These are phyloP conservation scores for Mycena pura DNA, from an alignment of 768 basidiomycete species.

Conservation along the genomic window DNA sequence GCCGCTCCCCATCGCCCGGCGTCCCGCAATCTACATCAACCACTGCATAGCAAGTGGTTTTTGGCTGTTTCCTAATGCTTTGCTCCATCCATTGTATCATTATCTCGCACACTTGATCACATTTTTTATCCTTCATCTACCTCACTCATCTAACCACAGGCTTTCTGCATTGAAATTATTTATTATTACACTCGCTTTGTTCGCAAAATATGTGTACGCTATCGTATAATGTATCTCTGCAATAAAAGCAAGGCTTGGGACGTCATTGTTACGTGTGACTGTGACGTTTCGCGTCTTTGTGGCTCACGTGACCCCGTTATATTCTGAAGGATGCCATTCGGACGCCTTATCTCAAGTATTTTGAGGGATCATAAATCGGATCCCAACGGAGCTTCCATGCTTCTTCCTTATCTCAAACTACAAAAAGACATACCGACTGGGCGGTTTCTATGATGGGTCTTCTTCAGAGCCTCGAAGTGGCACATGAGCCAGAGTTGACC, in stretches of 20 bases:
- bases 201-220: too few species aligned
- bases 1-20: slow-evolving; percentile 30
- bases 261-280: too few species aligned
- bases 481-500: slow-evolving; percentile 59
- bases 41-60: slow-evolving; percentile 3
- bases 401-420: slow-evolving; percentile 22
- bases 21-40: slow-evolving; percentile 21
- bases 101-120: slow-evolving; percentile 22
- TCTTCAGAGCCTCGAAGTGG: slow-evolving; percentile 55
- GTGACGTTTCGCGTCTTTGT: too few species aligned
- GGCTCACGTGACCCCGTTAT: too few species aligned
- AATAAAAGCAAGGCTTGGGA: too few species aligned
- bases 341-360: not conserved
- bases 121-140: slow-evolving; percentile 10
- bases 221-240: too few species aligned
- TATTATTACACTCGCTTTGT: too few species aligned
- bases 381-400: slow-evolving; percentile 3
- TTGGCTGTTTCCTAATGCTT: not conserved
- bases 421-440: too few species aligned
- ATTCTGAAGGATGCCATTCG: not conserved
- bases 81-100: slow-evolving; percentile 22
- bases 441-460: too few species aligned
- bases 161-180: too few species aligned
- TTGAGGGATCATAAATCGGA: not conserved
- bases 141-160: too few species aligned